Base-by-base conservation (phyloP, 805 yeast species). In the Kluyveromyces wickerhamii region DNA sequence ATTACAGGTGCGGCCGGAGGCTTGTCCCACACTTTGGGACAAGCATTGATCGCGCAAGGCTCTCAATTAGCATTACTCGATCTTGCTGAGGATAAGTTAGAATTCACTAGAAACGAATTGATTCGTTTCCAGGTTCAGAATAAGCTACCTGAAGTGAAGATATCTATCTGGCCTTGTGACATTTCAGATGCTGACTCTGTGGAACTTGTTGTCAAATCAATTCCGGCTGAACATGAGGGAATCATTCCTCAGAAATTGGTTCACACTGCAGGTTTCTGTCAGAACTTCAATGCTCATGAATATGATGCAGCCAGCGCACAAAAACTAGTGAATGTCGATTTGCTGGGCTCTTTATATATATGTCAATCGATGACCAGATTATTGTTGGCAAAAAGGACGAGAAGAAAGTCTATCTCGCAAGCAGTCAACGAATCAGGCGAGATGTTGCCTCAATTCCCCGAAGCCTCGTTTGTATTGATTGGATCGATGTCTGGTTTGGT, bases 1-100 rank as follows among this genome's bases (percentile, higher is more conserved):
- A 63, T 82, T 43, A 82, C 92, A 23, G 92, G 92, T 30, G 92
- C 88, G 7, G 78, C 86, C 22, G 92, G 92, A 31, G 89, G 88
- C 12, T 63, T 82, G 46, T 78, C 84, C 1, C 62, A 77, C 23
- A 76, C 79, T 11, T 52, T 80, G 35, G 66, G 80, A 37, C 72
- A 77, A 49, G 83, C 84, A 12, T 60, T 82, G 23, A 57, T 82
- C 9, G 82, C 83, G 4, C 83, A 81, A 48, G 94, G 89, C 23
- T 84, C 89, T 3, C 76, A 77, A 15, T 63, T 82, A 27, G 92
- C 92, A 19, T 65, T 82, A 28, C 66, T 81, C 22, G 92, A 82
- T 55, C 67, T 78, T 62, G 73, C 75, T 61, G 58, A 71, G 50
- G 77, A 74, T 38, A 68, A 77, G 50, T 69, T 79, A 48, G 67